Evolutionary conservation across 345 rosid species (phyloP), one percentile per base, ranked within the genome.

Genomic region (Combretum micranthum): DNA sequence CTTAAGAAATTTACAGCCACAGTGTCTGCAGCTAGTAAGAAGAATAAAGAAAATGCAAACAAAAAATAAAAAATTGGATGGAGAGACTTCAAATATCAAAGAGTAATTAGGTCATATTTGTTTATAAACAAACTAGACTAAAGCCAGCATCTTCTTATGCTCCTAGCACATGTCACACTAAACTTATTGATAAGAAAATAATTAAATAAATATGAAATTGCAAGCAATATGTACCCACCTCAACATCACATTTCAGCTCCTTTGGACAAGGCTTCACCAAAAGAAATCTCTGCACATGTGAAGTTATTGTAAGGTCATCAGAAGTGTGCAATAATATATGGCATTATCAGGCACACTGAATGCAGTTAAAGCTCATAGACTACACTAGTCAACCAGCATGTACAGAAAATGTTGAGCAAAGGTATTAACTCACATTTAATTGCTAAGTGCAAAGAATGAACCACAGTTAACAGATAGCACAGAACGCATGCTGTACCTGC

Each of bases 201-300:
- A 70, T 0, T 14, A 15, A 19, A 51, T 22, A 20, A 51, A 51
- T 62, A 64, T 7, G 16, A 32, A 32, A 32, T 7, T 32, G 39
- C 39, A 32, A 7, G 9, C 39, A 4, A 9, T 32, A 56, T 47
- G 73, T 67, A 50, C 80, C 55, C 56, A 91, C 96, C 90, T 91
- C 92, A 23, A 88, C 95, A 65, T 88, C 96, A 48, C 98, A 91
- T 76, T 88, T 88, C 61, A 84, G 57, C 70, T 91, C 96, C 65
- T 91, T 91, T 7, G 92, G 90, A 72, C 96, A 91, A 7, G 92
- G 96, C 80, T 84, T 91, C 64, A 88, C 96, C 88, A 88, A 69
- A 71, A 75, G 78, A 61, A 85, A 84, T 70, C 98, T 83, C 96
- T 87, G 81, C 60, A 79, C 10, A 32, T 9, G 39, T 32, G 39